These are phyloP conservation scores for Aspergillus glaucus DNA, from an alignment of 2,329 filamentous ascomycete genomes.

Conservation along the genomic window DNA sequence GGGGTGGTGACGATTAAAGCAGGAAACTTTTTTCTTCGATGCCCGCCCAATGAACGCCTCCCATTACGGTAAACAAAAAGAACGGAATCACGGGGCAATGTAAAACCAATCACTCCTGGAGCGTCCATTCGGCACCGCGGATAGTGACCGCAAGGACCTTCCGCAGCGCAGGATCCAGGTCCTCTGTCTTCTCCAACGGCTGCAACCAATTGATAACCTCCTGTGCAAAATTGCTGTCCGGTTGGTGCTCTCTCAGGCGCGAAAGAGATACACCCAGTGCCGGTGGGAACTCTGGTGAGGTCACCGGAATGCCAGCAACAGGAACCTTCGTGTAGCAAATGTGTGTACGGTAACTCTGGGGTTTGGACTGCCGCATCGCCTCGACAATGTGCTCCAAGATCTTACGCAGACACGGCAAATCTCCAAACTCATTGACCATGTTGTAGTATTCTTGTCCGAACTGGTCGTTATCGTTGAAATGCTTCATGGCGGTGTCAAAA, in stretches of 20 bases:
- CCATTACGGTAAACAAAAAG: constrained; percentile 6
- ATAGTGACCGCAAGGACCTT: constrained; percentile 45
- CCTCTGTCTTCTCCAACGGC: constrained; percentile 38
- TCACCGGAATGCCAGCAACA: constrained; percentile 57
- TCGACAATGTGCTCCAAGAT: constrained; percentile 68
- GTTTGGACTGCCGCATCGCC: constrained; percentile 54
- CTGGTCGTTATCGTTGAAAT: constrained; percentile 61
- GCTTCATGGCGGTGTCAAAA: constrained; percentile 77
- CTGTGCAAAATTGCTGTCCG: constrained; percentile 38
- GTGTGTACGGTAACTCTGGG: constrained; percentile 57
- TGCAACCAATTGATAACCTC: constrained; percentile 46
- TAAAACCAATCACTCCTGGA: constrained; percentile 16
- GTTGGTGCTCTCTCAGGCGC: constrained; percentile 50
- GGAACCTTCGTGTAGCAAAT: constrained; percentile 67
- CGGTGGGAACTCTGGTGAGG: constrained; percentile 65
- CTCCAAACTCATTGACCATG: constrained; percentile 65
- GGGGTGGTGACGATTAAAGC: constrained; percentile 31
- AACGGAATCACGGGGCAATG: constrained; percentile 3
- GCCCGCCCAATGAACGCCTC: constrained; percentile 21
- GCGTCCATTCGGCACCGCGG: constrained; percentile 25
- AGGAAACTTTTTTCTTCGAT: constrained; percentile 9
- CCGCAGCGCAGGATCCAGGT: constrained; percentile 48
- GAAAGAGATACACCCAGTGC: constrained; percentile 62
- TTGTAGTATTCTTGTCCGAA: constrained; percentile 74
- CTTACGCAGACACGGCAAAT: constrained; percentile 57